Conservation (phyloP, 2,329 filamentous ascomycete species). For the Dactylellina leptospora region DNA sequence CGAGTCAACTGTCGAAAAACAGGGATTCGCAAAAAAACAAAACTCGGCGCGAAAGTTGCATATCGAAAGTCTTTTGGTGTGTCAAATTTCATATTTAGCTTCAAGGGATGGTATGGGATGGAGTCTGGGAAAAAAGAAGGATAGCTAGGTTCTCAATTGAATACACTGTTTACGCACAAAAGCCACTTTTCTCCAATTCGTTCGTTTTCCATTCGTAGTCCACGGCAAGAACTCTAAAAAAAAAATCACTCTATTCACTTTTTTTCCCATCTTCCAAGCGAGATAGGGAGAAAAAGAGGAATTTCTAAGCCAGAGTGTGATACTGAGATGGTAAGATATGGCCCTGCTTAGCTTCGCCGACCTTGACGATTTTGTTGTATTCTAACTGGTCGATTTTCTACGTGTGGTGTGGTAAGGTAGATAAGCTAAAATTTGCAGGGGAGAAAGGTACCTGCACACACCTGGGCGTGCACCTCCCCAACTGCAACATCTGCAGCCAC, state of each 20-base stretch:
- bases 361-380: neutral
- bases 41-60: constrained; percentile 19
- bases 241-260: too few relatives aligned
- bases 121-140: too few relatives aligned
- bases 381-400: constrained; percentile 8
- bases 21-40: constrained; percentile 18
- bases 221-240: neutral
- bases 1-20: constrained; percentile 52
- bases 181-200: too few relatives aligned
- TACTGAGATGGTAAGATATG: neutral
- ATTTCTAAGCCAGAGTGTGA: too few relatives aligned
- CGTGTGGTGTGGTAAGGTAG: constrained; percentile 15
- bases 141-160: too few relatives aligned
- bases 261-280: too few relatives aligned
- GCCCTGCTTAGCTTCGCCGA: constrained; percentile 1
- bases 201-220: too few relatives aligned
- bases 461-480: neutral
- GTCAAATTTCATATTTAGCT: constrained; percentile 34
- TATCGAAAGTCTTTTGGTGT: constrained; percentile 11
- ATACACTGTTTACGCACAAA: too few relatives aligned
- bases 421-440: constrained; percentile 2
- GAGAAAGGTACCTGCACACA: constrained; percentile 2
- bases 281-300: too few relatives aligned
- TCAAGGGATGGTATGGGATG: too few relatives aligned
- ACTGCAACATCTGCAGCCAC: neutral